A percentile compares a stretch with the other conserved stretches of the same genome.
phyloP scores from a whole-genome alignment of 2,329 filamentous ascomycete genomes.

The Colletotrichum orchidophilum region DNA sequence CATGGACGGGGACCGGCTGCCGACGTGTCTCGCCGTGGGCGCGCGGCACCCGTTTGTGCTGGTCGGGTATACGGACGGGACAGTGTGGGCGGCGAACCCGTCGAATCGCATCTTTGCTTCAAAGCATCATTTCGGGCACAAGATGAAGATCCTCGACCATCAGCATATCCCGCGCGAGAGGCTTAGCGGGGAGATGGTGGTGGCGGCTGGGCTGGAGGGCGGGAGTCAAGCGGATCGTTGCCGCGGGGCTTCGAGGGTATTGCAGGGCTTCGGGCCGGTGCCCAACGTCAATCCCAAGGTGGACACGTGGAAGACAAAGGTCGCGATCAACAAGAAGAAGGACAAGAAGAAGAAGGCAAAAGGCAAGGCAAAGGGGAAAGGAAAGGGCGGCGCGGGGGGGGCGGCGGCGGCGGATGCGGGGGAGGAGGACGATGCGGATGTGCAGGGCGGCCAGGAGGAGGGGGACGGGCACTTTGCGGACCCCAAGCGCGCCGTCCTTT shows the following conservation, averaged over 20 bases:
- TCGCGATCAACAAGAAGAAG: constrained; percentile 46
- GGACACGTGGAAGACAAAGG: constrained; percentile 52
- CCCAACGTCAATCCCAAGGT: constrained; percentile 57
- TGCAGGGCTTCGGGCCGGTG: constrained; percentile 62
- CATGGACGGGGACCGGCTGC: constrained; percentile 59
- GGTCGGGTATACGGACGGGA: constrained; percentile 63
- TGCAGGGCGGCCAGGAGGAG: constrained; percentile 35
- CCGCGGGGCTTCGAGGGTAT: constrained; percentile 59
- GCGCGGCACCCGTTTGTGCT: constrained; percentile 62
- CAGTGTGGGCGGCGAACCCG: constrained; percentile 59
- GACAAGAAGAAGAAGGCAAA: constrained; percentile 47
- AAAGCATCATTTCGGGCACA: constrained; percentile 48
- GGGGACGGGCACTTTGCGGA: constrained; percentile 41
- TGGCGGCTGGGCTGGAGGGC: not conserved
- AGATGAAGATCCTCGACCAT: constrained; percentile 61
- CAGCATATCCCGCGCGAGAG: constrained; percentile 55
- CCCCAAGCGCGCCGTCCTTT: constrained; percentile 58
- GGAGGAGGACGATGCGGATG: constrained; percentile 40
- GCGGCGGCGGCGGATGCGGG: constrained; percentile 45
- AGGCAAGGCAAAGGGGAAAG: constrained; percentile 43
- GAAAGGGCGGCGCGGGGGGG: constrained; percentile 34
- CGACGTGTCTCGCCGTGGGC: constrained; percentile 60
- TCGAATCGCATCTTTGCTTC: constrained; percentile 52
- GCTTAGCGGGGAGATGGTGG: constrained; percentile 33
- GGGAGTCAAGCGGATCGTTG: not conserved